A percentile compares a stretch with the other conserved stretches of the same genome.
Evolutionary conservation across 2,329 filamentous ascomycete species (phyloP).

Genomic region (Colletotrichum lini): DNA sequence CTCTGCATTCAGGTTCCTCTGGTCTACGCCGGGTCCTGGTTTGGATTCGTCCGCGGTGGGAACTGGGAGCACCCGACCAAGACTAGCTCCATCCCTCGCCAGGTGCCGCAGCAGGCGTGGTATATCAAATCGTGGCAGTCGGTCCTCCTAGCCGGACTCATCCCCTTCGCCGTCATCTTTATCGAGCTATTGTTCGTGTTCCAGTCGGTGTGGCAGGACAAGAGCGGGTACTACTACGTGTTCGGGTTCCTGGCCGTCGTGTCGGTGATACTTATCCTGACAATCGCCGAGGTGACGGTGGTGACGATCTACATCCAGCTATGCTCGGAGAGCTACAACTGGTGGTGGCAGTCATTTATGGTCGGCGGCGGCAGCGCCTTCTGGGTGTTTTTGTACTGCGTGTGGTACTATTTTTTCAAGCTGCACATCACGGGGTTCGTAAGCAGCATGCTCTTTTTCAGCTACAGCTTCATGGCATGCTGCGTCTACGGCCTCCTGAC

Average conservation of each 20-base stretch:
- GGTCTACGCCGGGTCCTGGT: constrained; percentile 85
- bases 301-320: constrained; percentile 87
- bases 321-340: constrained; percentile 88
- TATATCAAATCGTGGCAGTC: constrained; percentile 76
- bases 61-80: constrained; percentile 88
- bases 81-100: constrained; percentile 78
- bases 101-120: constrained; percentile 83
- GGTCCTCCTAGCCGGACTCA: constrained; percentile 79
- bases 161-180: constrained; percentile 90
- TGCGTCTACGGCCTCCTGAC: constrained; percentile 85
- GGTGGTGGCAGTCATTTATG: constrained; percentile 93
- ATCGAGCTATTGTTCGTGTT: constrained; percentile 91
- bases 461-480: constrained; percentile 86
- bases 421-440: constrained; percentile 86
- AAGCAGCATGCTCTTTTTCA: constrained; percentile 86
- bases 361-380: constrained; percentile 82
- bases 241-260: constrained; percentile 89
- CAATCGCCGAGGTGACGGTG: constrained; percentile 86
- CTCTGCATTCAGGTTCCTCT: constrained; percentile 88
- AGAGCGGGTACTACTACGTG: constrained; percentile 92
- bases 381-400: constrained; percentile 87
- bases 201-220: constrained; percentile 90
- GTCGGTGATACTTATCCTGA: constrained; percentile 78
- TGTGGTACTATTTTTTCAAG: constrained; percentile 87
- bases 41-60: constrained; percentile 76